Conservation (phyloP, 345 rosid genomes). For the Salix suchowensis region DNA sequence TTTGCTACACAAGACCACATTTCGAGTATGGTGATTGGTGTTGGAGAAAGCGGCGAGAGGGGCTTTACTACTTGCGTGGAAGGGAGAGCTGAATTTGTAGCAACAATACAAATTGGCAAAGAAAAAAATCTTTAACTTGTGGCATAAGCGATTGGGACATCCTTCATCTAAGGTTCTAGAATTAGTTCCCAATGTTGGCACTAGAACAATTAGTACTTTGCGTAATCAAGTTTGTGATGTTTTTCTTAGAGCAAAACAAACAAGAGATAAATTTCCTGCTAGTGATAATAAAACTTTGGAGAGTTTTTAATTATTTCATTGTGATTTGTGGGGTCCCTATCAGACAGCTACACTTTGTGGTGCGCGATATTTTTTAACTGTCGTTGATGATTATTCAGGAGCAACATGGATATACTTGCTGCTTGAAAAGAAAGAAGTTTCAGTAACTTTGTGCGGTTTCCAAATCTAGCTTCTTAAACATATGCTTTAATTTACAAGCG, state of each 20-base stretch:
- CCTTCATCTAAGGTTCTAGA: background rate
- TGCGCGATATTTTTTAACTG: conserved; percentile 1
- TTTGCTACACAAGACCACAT: conserved; percentile 11
- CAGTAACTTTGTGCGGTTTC: background rate
- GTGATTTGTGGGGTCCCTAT: background rate
- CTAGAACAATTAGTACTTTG: background rate
- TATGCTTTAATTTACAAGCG: too few relatives aligned
- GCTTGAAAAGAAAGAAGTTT: conserved; percentile 7
- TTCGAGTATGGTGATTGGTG: conserved; percentile 24
- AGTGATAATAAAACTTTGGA: conserved; percentile 5
- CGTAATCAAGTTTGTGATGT: conserved; percentile 3
- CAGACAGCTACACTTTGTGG: background rate
- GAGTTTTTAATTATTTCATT: background rate
- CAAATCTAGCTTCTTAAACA: too few relatives aligned
- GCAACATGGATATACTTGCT: conserved; percentile 15
- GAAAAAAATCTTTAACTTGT: background rate
- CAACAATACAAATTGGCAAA: background rate
- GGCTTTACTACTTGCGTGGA: background rate
- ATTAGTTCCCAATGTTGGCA: background rate
- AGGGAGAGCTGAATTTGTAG: background rate
- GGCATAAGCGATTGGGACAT: conserved; percentile 14
- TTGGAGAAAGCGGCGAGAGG: background rate
- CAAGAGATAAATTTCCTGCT: background rate
- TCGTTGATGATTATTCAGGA: conserved; percentile 21
- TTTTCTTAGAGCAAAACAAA: conserved; percentile 16